phyloP scores from a whole-genome alignment of 768 basidiomycete species.

The Boletus pseudopeckii region DNA sequence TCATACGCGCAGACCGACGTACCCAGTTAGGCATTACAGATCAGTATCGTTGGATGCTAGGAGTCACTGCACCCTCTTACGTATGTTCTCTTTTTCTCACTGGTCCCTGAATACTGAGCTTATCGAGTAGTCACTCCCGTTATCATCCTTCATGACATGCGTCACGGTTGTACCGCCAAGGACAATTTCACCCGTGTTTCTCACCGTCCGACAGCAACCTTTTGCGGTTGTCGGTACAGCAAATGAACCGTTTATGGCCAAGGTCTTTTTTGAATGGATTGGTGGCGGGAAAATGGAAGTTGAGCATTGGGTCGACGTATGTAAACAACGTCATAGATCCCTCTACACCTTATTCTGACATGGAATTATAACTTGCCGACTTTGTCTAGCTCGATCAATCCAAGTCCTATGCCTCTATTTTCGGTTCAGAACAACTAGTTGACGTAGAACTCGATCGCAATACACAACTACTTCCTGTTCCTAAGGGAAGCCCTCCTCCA shows the following conservation, averaged over 20 bases:
- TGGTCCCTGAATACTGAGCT: neutral
- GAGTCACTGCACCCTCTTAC: slow-evolving; percentile 45
- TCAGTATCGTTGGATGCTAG: slow-evolving; percentile 48
- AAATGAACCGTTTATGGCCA: slow-evolving; percentile 44
- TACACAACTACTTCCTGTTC: slow-evolving; percentile 36
- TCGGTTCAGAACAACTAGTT: slow-evolving; percentile 49
- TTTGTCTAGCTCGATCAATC: slow-evolving; percentile 42
- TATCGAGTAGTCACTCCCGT: slow-evolving; percentile 24
- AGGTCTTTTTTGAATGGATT: slow-evolving; percentile 39
- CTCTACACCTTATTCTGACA: neutral
- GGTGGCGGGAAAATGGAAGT: slow-evolving; percentile 43
- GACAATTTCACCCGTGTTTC: slow-evolving; percentile 28
- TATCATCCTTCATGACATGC: slow-evolving; percentile 34
- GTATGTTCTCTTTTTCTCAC: slow-evolving; percentile 30
- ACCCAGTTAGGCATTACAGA: slow-evolving; percentile 23
- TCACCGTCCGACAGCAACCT: slow-evolving; percentile 36
- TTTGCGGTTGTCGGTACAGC: slow-evolving; percentile 41
- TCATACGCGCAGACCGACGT: slow-evolving; percentile 34
- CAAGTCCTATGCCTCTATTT: slow-evolving; percentile 32
- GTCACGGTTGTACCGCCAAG: slow-evolving; percentile 39
- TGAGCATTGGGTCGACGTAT: slow-evolving; percentile 53
- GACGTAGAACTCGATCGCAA: slow-evolving; percentile 48
- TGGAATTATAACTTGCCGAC: neutral
- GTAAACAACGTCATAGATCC: slow-evolving; percentile 8
- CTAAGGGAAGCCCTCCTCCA: slow-evolving; percentile 17